Conservation (phyloP, 345 rosid genomes). For the Heritiera littoralis region DNA sequence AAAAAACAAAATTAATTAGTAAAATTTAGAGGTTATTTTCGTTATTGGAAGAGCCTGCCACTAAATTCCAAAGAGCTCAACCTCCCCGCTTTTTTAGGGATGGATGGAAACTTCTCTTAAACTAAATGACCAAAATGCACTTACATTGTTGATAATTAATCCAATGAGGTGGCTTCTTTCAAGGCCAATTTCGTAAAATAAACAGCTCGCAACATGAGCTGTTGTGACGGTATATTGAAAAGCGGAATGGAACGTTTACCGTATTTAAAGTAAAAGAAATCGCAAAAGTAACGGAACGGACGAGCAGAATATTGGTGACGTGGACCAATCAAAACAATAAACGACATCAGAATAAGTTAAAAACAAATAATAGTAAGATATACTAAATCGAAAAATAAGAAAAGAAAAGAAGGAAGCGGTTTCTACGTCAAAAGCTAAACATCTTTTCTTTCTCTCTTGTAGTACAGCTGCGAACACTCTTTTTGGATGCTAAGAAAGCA, state of each 20-base stretch:
- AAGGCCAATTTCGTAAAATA: slow-evolving; percentile 22
- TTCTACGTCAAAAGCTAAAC: slow-evolving; percentile 38
- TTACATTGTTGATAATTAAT: rapidly evolving
- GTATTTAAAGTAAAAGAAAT: not conserved
- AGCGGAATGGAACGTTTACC: slow-evolving; percentile 15
- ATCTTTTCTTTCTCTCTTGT: slow-evolving; percentile 30
- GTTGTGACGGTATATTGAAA: slow-evolving; percentile 22
- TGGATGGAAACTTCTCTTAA: not conserved
- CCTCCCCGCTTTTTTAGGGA: not conserved
- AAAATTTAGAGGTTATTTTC: not conserved
- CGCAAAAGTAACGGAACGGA: slow-evolving; percentile 19
- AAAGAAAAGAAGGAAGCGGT: slow-evolving; percentile 27
- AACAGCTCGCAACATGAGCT: not conserved
- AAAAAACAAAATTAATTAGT: not conserved
- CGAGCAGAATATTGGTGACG: slow-evolving; percentile 1
- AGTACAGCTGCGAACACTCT: slow-evolving; percentile 21
- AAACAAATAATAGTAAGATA: not conserved
- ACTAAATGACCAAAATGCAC: slow-evolving; percentile 26
- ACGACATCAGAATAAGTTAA: not conserved
- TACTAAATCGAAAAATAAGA: slow-evolving; percentile 10
- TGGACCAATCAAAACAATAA: not conserved
- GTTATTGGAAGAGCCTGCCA: not conserved
- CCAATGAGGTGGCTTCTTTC: not conserved
- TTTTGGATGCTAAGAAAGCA: slow-evolving; percentile 18
- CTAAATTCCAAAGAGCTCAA: not conserved